phyloP scores from a whole-genome alignment of 1,284 basidiomycete species.

The Ustilago shanxiensis region DNA sequence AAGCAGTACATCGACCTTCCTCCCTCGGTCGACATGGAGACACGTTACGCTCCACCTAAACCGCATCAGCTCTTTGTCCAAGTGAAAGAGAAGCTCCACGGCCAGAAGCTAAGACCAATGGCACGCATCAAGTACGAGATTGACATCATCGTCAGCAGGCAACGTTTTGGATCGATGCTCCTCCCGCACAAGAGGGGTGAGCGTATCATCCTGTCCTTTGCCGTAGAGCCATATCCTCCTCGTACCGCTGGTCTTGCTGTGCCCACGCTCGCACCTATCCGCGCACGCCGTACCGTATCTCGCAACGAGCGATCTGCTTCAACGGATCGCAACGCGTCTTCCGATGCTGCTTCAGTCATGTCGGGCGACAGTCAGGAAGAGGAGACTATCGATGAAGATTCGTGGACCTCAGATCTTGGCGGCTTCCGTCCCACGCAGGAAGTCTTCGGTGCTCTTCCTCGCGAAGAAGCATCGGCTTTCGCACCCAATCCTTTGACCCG shows the following conservation, averaged over 20 bases:
- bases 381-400: slow-evolving; percentile 42
- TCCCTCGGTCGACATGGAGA: slow-evolving; percentile 51
- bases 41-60: slow-evolving; percentile 45
- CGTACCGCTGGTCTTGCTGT: slow-evolving; percentile 48
- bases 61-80: slow-evolving; percentile 43
- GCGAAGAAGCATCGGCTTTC: slow-evolving; percentile 20
- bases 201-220: slow-evolving; percentile 48
- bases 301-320: slow-evolving; percentile 22
- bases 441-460: slow-evolving; percentile 45
- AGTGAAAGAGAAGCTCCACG: slow-evolving; percentile 40
- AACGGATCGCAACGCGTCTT: slow-evolving; percentile 11
- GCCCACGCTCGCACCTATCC: slow-evolving; percentile 42
- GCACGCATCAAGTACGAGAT: slow-evolving; percentile 56
- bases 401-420: slow-evolving; percentile 46
- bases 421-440: slow-evolving; percentile 46
- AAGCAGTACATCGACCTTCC: slow-evolving; percentile 54
- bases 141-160: slow-evolving; percentile 52
- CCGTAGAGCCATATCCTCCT: slow-evolving; percentile 51
- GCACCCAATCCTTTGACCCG: slow-evolving; percentile 20
- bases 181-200: slow-evolving; percentile 49
- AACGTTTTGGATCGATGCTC: slow-evolving; percentile 37
- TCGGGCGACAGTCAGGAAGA: slow-evolving; percentile 28
- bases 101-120: slow-evolving; percentile 51
- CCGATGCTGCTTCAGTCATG: slow-evolving; percentile 18
- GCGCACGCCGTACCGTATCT: slow-evolving; percentile 28